Evolutionary conservation across 108 stramenopile genomes (phyloP), one percentile per base, ranked within the genome.

Genomic region (Fragilaria crotonensis): DNA sequence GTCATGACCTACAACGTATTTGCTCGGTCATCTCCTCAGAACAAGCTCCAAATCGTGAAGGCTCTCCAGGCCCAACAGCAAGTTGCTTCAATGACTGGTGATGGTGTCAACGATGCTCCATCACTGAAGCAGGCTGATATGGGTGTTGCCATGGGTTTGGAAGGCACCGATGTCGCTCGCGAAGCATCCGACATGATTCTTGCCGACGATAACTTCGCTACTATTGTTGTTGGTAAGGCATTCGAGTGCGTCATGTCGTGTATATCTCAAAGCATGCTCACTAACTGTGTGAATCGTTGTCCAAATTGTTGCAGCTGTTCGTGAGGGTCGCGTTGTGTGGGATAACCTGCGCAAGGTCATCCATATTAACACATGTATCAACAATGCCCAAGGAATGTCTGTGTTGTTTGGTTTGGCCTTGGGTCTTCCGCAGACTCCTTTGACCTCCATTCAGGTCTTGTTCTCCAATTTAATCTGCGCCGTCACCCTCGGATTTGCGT

Each of bases 121-220:
- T 96, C 98, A 5, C 78, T 99, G n/a, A 97, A 97, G 83, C 80
- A 85, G 60, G 98, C 96, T 19, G 91, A 97, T 74, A 95, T 99
- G 78, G 98, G 98, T 70, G 93, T 99, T 63, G 98, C 98, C 57
- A 99, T 99, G 98, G 98, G 96, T 51, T 95, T 90, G 65, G 90
- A 85, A 75, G 98, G 98, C 60, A 92, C 94, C 56, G 95, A 94
- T 64, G 98, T 97, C 19, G 85, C 98, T 47, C 90, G 94, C 75
- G 89, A 96, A 64, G 96, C 96, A 25, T 87, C 95, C 21, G 90
- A 97, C 51, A 96, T 97, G 94, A 94, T 98, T 68, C 69, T 98
- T 46, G 83, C 96, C 21, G 95, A 96, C 64, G 96, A 98, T 73
- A 95, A 98, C 90, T 98, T 97, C 70, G 95, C 95, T 30, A 93